Evolutionary conservation across 306 rosid genomes (phyloP).

Genomic region (Castanea mollissima): DNA sequence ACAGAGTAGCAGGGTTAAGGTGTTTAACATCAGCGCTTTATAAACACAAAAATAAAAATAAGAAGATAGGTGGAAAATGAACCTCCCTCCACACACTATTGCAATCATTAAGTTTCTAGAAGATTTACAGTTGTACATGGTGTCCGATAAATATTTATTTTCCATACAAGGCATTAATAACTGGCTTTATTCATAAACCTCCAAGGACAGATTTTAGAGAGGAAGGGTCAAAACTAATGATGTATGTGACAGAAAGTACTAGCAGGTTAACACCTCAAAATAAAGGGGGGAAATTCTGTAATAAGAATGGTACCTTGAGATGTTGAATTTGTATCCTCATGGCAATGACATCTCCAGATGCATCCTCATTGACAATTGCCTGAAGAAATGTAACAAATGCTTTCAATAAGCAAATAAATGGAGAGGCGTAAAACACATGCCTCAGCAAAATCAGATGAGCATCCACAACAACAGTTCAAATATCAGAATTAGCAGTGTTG

Average conservation of each 20-base stretch:
- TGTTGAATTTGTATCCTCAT: slow-evolving; percentile 97
- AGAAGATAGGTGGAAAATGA: too few relatives aligned
- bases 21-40: neutral
- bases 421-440: neutral
- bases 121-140: neutral
- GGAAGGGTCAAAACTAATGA: neutral
- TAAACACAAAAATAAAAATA: neutral
- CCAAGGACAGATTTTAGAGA: neutral
- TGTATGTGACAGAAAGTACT: neutral
- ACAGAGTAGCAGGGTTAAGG: neutral
- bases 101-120: neutral
- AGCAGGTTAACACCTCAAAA: neutral
- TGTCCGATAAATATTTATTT: neutral
- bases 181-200: neutral
- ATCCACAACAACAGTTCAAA: neutral
- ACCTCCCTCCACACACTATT: neutral
- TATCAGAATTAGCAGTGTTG: neutral
- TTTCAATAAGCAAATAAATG: neutral
- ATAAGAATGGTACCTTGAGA: slow-evolving; percentile 62
- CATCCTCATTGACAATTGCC: slow-evolving; percentile 97
- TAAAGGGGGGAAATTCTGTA: slow-evolving; percentile 9
- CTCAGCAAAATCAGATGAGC: neutral
- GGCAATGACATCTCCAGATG: slow-evolving; percentile 94
- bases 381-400: slow-evolving; percentile 28
- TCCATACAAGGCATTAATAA: neutral